A percentile compares a stretch with the other conserved stretches of the same genome.
Evolutionary conservation across 2,329 filamentous ascomycete genomes (phyloP).

Genomic region (Apiospora phragmitis): DNA sequence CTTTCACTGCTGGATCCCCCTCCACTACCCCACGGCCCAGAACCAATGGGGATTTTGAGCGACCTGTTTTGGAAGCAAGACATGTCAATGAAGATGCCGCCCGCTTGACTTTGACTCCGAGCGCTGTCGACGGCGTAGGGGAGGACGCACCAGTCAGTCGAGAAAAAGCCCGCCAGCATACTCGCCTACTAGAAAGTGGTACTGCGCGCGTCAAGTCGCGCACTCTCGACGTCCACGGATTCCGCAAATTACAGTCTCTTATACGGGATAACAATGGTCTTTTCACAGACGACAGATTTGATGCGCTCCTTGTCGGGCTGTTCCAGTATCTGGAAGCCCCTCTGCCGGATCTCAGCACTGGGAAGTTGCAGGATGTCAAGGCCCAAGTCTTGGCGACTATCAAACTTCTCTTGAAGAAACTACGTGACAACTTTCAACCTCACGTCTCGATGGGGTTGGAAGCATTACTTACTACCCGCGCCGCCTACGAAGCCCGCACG

Average conservation of each 20-base stretch:
- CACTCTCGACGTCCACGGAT: conserved; percentile 77
- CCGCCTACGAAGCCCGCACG: conserved; percentile 65
- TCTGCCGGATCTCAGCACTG: conserved; percentile 51
- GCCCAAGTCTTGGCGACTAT: conserved; percentile 74
- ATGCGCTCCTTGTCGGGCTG: conserved; percentile 65
- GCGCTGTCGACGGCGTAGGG: conserved; percentile 16
- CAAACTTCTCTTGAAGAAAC: conserved; percentile 69
- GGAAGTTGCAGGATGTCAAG: conserved; percentile 72
- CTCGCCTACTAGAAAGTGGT: conserved; percentile 69
- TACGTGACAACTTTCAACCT: conserved; percentile 64
- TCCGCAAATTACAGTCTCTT: conserved; percentile 75
- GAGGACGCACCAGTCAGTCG: conserved; percentile 26
- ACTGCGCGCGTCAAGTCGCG: conserved; percentile 71
- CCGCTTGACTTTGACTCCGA: conserved; percentile 28
- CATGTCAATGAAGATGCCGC: conserved; percentile 58
- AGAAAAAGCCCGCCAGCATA: conserved; percentile 58
- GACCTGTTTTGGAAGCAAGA: conserved; percentile 59
- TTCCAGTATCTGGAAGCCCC: conserved; percentile 72
- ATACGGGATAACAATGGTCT: conserved; percentile 66
- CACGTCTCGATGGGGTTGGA: conserved; percentile 69
- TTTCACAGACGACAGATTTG: conserved; percentile 68
- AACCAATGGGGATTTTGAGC: conserved; percentile 34
- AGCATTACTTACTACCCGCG: conserved; percentile 64
- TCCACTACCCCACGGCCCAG: conserved; percentile 47
- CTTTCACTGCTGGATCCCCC: conserved; percentile 47